Percentiles rank a stretch among this genome's conserved stretches.
Conservation (phyloP, 495 filamentous ascomycete species). For the Geopyxis carbonaria region DNA sequence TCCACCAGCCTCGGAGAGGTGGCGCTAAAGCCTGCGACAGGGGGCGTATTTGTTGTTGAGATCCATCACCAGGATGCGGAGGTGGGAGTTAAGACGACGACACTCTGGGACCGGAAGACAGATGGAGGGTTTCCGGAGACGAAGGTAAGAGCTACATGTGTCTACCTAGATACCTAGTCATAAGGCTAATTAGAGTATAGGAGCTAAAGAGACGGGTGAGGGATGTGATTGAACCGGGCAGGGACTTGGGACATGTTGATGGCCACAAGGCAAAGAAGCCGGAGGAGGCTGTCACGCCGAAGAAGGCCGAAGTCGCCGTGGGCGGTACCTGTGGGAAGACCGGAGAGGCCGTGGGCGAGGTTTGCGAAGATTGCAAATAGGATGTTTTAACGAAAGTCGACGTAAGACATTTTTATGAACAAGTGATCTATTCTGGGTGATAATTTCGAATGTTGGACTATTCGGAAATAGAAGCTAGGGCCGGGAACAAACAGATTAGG, state of each 20-base stretch:
- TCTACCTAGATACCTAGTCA: slow-evolving; percentile 36
- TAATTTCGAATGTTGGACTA: too few species aligned
- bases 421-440: too few species aligned
- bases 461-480: too few species aligned
- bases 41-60: slow-evolving; percentile 64
- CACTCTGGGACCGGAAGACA: slow-evolving; percentile 76
- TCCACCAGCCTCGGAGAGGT: slow-evolving; percentile 71
- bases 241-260: slow-evolving; percentile 73
- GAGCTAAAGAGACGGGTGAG: slow-evolving; percentile 75
- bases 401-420: too few species aligned
- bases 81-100: slow-evolving; percentile 26
- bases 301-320: not conserved
- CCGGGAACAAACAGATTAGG: too few species aligned
- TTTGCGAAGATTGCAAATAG: slow-evolving; percentile 5
- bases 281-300: not conserved
- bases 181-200: slow-evolving; percentile 9
- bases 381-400: too few species aligned
- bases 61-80: slow-evolving; percentile 31
- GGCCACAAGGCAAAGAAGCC: slow-evolving; percentile 28
- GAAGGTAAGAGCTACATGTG: slow-evolving; percentile 14
- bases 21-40: slow-evolving; percentile 69
- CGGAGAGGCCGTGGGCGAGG: not conserved
- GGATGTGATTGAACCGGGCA: slow-evolving; percentile 59
- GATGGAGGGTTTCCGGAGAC: slow-evolving; percentile 83
- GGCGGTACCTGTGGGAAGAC: not conserved